These are phyloP conservation scores for Eucalyptus microcorys DNA, from an alignment of 345 rosid species.

Conservation along the genomic window DNA sequence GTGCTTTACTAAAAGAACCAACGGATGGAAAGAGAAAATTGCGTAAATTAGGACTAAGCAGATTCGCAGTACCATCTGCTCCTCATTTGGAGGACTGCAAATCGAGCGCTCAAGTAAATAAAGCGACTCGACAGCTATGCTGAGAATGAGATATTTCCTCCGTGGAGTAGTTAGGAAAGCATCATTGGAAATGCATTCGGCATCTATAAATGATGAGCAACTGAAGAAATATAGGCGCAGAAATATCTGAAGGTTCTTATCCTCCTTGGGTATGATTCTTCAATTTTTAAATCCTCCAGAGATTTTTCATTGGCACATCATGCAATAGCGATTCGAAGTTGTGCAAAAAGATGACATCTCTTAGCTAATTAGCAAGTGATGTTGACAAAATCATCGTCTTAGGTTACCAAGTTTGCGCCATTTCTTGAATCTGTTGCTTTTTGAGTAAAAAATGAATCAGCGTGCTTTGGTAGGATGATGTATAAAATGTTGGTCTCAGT, in stretches of 20 bases:
- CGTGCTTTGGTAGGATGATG: neutral
- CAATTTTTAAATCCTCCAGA: neutral
- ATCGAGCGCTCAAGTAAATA: constrained; percentile 10
- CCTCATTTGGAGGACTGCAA: constrained; percentile 82
- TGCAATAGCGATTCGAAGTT: neutral
- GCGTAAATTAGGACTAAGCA: constrained; percentile 14
- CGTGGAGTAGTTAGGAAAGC: constrained; percentile 77
- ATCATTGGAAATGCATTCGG: constrained; percentile 21
- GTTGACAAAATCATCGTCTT: neutral
- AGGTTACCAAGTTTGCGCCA: neutral
- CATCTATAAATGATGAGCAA: constrained; percentile 14
- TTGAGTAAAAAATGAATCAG: neutral
- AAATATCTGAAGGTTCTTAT: constrained; percentile 30
- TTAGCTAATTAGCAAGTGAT: neutral
- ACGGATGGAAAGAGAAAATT: constrained; percentile 10
- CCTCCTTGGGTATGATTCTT: constrained; percentile 83
- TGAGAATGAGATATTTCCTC: constrained; percentile 38
- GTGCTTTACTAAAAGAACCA: constrained; percentile 16
- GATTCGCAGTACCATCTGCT: constrained; percentile 37
- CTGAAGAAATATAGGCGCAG: constrained; percentile 6
- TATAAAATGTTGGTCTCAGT: neutral
- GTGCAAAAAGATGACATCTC: neutral
- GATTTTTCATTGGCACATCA: neutral
- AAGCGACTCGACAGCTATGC: constrained; percentile 25
- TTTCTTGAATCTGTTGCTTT: neutral